phyloP scores from a whole-genome alignment of 1,284 basidiomycete genomes.

The Sporisorium graminicola region DNA sequence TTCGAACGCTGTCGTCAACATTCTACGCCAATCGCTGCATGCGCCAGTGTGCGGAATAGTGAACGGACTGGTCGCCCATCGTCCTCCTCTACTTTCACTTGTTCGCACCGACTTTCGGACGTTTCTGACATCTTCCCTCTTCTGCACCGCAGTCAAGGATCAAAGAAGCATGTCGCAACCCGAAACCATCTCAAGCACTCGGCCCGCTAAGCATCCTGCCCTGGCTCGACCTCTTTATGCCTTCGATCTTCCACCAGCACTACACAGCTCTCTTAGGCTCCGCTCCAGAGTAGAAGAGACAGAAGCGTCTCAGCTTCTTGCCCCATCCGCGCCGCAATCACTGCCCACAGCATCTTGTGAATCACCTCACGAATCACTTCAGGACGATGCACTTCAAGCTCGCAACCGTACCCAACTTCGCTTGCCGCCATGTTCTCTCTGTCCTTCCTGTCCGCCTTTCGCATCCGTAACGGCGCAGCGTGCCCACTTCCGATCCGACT shows the following conservation, averaged over 20 bases:
- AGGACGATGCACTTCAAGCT: constrained; percentile 12
- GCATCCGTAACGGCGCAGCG: constrained; percentile 84
- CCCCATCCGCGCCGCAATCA: background rate
- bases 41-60: background rate
- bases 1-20: too few relatives aligned
- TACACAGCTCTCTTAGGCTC: constrained; percentile 40
- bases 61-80: constrained; percentile 1
- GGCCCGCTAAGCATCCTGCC: constrained; percentile 28
- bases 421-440: constrained; percentile 58
- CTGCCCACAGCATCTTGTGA: constrained; percentile 12
- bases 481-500: constrained; percentile 90
- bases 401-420: constrained; percentile 24
- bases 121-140: background rate
- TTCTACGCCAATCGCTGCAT: background rate
- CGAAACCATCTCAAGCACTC: background rate
- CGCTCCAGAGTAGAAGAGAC: constrained; percentile 35
- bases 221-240: constrained; percentile 57
- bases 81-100: background rate
- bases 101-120: background rate
- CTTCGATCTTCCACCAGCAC: constrained; percentile 47
- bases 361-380: constrained; percentile 8
- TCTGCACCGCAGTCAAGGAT: background rate
- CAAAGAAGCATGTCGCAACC: constrained; percentile 25
- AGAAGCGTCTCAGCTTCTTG: constrained; percentile 35
- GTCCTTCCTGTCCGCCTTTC: constrained; percentile 74